These are phyloP conservation scores for Colletotrichum graminicola DNA, from an alignment of 2,329 filamentous ascomycete species.

Conservation along the genomic window DNA sequence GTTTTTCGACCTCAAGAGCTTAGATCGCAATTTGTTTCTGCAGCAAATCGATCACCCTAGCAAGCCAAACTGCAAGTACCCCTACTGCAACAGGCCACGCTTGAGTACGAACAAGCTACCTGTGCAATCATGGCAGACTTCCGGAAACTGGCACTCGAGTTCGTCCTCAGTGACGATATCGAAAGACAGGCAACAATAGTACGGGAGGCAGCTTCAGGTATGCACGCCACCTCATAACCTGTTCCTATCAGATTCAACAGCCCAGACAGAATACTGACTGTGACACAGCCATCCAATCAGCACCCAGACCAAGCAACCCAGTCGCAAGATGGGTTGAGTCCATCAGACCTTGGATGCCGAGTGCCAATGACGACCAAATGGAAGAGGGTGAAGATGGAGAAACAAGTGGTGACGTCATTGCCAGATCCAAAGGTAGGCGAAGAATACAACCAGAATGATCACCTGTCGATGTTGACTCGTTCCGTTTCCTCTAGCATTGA, in stretches of 20 bases:
- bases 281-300: conserved; percentile 59
- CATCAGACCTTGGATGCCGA: conserved; percentile 67
- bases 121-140: conserved; percentile 61
- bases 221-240: conserved; percentile 10
- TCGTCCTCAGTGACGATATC: conserved; percentile 65
- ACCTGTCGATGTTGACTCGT: conserved; percentile 6
- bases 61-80: not conserved
- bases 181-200: conserved; percentile 56
- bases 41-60: not conserved
- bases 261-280: conserved; percentile 12
- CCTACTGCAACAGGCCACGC: not conserved
- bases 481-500: conserved; percentile 56
- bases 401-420: conserved; percentile 63
- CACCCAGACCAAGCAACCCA: conserved; percentile 57
- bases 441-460: not conserved
- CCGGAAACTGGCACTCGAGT: conserved; percentile 65
- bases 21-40: not conserved
- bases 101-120: not conserved
- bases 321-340: conserved; percentile 68
- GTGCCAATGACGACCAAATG: conserved; percentile 51
- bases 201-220: conserved; percentile 60
- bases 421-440: conserved; percentile 62
- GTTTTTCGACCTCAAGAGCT: not conserved
- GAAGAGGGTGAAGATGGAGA: conserved; percentile 56
- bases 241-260: not conserved